Evolutionary conservation across 2,329 filamentous ascomycete genomes (phyloP), one percentile per base, ranked within the genome.

Genomic region (Nigrograna mackinnonii): DNA sequence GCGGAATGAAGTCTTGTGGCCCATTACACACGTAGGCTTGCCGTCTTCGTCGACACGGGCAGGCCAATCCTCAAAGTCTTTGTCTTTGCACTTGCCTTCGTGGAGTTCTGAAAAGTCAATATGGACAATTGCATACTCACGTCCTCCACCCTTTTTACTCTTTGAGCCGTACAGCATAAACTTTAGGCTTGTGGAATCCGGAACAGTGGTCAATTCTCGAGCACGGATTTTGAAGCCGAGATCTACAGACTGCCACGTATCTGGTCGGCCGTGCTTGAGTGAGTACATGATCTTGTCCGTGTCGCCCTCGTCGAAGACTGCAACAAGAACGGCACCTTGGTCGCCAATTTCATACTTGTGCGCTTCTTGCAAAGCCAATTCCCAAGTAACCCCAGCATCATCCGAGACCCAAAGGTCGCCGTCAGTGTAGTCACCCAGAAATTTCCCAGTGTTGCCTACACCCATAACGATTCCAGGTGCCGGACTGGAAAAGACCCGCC

Each of bases 321-420:
- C 94, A 21, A 97, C 79, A 21, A 99, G 75, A 16, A 99, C 81
- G 13, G 91, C 91, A 2, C 94, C 94, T 53, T 95, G 87, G 57
- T 96, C 92, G 39, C 94, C 94, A 66, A 97, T 95, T 62, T 96
- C 91, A 68, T 95, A 99, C 66, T 95, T 94, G 72, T 97, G 91
- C 11, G 91, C 87, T 16, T 89, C 89, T 13, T 91, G 77, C 4
- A 89, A 78, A 0, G 85, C 80, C 61, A 84, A 76, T 26, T 76
- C 82, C 94, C 95, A 99, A 1, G 84, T 91, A 46, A 89, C 72
- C 30, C 94, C 94, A 16, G 91, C 92, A 68, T 97, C 84, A 60
- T 96, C 89, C 0, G 94, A 99, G 19, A 97, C 83, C 62, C 85
- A 97, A 1, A 96, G 80, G 64, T 89, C 83, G 11, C 90, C 85